These are phyloP conservation scores for Macrophomina pseudophaseolina DNA, from an alignment of 2,329 filamentous ascomycete genomes.

Conservation along the genomic window DNA sequence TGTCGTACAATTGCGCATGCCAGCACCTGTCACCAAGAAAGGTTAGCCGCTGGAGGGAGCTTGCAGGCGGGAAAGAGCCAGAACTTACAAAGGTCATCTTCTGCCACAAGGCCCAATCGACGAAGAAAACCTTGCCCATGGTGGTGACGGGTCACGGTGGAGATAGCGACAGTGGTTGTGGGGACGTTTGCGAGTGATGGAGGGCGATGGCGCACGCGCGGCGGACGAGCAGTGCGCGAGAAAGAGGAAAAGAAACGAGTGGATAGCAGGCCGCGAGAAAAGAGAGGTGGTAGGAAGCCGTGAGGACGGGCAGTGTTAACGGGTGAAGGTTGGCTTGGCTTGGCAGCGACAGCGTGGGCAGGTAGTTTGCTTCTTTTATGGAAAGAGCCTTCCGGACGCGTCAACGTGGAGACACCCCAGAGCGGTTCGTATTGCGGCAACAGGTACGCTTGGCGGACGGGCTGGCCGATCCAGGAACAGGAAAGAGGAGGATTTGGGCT, in stretches of 20 bases:
- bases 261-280: constrained; percentile 8
- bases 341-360: constrained; percentile 16
- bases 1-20: constrained; percentile 67
- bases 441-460: constrained; percentile 18
- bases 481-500: constrained; percentile 22
- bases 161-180: constrained; percentile 26
- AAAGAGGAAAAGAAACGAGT: constrained; percentile 17
- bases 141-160: constrained; percentile 4
- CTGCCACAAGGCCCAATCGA: constrained; percentile 78
- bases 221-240: background rate
- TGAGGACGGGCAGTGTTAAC: background rate
- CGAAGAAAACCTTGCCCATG: constrained; percentile 49
- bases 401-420: constrained; percentile 24
- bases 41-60: constrained; percentile 34
- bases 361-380: constrained; percentile 25
- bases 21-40: constrained; percentile 63
- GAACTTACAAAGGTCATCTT: constrained; percentile 84
- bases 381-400: constrained; percentile 20
- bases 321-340: constrained; percentile 13
- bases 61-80: constrained; percentile 1
- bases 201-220: background rate
- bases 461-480: constrained; percentile 25
- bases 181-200: background rate
- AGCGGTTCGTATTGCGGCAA: constrained; percentile 24
- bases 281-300: constrained; percentile 1